Conservation (phyloP, 2,329 filamentous ascomycete genomes). For the Claviceps monticola region DNA sequence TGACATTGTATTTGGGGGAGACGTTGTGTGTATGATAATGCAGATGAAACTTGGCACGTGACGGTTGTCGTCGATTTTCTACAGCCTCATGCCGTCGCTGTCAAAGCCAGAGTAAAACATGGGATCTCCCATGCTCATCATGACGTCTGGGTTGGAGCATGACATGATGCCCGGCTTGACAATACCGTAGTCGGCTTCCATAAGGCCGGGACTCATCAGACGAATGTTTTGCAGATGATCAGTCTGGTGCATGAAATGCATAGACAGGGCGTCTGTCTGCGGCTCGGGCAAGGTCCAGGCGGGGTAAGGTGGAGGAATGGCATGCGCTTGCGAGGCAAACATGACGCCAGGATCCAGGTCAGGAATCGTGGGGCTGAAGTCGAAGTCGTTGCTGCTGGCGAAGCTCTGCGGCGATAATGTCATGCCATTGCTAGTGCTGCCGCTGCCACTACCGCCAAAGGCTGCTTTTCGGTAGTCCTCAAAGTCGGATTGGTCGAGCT, state of each 20-base stretch:
- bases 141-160: constrained; percentile 38
- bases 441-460: constrained; percentile 23
- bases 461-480: constrained; percentile 40
- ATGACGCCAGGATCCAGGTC: constrained; percentile 20
- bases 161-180: constrained; percentile 42
- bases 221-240: constrained; percentile 26
- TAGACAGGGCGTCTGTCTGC: constrained; percentile 15
- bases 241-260: constrained; percentile 30
- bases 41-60: no score
- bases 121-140: constrained; percentile 43
- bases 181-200: constrained; percentile 38
- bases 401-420: constrained; percentile 43
- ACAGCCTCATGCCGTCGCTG: constrained; percentile 28
- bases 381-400: constrained; percentile 22
- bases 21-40: no score
- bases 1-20: no score
- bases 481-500: constrained; percentile 40
- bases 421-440: constrained; percentile 14
- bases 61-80: neutral
- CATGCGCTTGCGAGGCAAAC: constrained; percentile 23
- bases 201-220: constrained; percentile 34
- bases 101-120: constrained; percentile 45
- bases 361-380: constrained; percentile 20
- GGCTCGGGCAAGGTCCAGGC: constrained; percentile 18
- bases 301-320: constrained; percentile 18